These are phyloP conservation scores for Jaapia argillacea DNA, from an alignment of 768 basidiomycete species.

Conservation along the genomic window DNA sequence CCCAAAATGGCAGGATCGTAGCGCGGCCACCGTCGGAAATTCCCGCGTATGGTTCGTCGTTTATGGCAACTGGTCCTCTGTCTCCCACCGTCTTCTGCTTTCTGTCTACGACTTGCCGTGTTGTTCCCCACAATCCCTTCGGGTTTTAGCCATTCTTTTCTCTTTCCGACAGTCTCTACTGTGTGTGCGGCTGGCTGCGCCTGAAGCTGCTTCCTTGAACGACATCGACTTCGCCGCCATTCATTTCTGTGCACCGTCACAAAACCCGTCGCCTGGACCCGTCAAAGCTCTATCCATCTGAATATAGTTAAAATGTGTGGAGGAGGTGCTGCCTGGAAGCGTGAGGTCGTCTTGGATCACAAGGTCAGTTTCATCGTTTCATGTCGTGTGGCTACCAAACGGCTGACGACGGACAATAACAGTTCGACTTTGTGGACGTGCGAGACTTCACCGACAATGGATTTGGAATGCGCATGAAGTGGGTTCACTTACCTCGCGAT, in stretches of 20 bases:
- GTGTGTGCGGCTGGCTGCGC: constrained; percentile 46
- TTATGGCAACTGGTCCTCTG: no score
- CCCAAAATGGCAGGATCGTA: constrained; percentile 1
- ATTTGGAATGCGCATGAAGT: constrained; percentile 84
- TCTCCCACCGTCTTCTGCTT: no score
- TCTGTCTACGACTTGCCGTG: neutral
- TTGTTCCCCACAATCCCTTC: constrained; percentile 2
- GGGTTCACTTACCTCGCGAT: constrained; percentile 8
- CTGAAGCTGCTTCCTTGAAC: constrained; percentile 8
- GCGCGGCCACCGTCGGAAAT: no score
- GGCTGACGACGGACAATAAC: constrained; percentile 1
- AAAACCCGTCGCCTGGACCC: no score
- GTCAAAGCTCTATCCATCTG: no score
- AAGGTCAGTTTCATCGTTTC: constrained; percentile 47
- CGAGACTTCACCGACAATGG: constrained; percentile 87
- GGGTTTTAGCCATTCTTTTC: constrained; percentile 1
- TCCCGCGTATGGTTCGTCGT: no score
- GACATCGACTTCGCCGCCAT: neutral
- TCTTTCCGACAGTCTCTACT: constrained; percentile 6
- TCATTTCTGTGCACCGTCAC: no score
- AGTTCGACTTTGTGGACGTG: constrained; percentile 98
- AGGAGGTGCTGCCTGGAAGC: constrained; percentile 89
- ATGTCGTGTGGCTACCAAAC: no score
- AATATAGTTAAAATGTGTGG: constrained; percentile 48
- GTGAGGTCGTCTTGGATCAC: constrained; percentile 95